Percentiles rank a stretch among this genome's conserved stretches.
phyloP scores from a whole-genome alignment of 2,329 filamentous ascomycete genomes.

The Alternaria ethzedia region DNA sequence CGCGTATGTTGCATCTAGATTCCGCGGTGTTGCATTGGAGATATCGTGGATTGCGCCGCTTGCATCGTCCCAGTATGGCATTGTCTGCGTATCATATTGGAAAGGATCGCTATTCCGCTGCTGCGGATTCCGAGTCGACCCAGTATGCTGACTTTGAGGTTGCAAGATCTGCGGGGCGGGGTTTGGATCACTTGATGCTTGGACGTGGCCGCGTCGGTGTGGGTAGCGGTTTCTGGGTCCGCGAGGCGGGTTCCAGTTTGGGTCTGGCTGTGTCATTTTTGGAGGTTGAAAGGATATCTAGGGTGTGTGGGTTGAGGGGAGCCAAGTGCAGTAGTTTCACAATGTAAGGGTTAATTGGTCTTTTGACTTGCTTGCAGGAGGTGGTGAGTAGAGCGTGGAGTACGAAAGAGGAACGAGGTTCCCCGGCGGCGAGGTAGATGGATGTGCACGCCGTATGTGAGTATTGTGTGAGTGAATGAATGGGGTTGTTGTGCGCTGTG shows the following conservation, averaged over 20 bases:
- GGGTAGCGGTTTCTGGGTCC: neutral
- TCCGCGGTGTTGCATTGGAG: neutral
- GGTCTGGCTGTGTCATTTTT: neutral
- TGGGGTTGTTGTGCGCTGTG: neutral
- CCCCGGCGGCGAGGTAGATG: neutral
- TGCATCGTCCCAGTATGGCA: slow-evolving; percentile 2
- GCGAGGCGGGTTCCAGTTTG: neutral
- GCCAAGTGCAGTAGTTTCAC: neutral
- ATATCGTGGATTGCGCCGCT: slow-evolving; percentile 1
- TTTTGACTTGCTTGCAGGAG: neutral
- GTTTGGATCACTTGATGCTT: neutral
- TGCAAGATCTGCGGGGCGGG: neutral
- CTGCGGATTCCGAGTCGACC: neutral
- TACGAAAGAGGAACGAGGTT: neutral
- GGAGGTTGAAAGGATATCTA: neutral
- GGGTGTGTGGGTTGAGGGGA: neutral
- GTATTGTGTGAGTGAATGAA: neutral
- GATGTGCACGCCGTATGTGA: neutral
- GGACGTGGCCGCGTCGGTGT: neutral
- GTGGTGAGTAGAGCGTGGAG: accelerated
- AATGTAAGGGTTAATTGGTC: neutral
- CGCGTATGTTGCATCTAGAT: neutral
- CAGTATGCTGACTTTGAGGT: neutral
- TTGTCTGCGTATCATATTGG: neutral
- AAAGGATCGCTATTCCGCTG: neutral